A percentile compares a stretch with the other conserved stretches of the same genome.
These are phyloP conservation scores for Viola pubescens DNA, from an alignment of 441 rosid genomes.

Conservation along the genomic window DNA sequence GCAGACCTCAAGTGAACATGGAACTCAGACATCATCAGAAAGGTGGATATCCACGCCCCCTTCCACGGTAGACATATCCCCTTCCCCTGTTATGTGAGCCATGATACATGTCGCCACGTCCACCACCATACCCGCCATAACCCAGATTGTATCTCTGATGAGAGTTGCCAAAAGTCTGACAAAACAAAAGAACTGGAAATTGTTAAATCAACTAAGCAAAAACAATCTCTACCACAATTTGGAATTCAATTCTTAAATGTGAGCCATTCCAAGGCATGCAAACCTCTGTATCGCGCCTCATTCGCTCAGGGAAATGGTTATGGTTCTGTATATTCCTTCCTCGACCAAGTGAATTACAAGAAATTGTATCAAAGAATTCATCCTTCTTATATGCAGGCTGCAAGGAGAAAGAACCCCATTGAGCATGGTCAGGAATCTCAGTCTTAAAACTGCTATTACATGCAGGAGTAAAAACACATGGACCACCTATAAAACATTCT, in stretches of 20 bases:
- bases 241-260: background rate
- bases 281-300: slow-evolving; percentile 36
- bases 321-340: slow-evolving; percentile 33
- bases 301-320: slow-evolving; percentile 24
- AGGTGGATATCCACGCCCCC: slow-evolving; percentile 20
- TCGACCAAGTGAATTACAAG: slow-evolving; percentile 34
- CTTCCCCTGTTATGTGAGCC: slow-evolving; percentile 24
- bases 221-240: background rate
- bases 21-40: slow-evolving; percentile 10
- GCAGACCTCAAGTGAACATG: background rate
- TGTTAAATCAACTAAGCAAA: slow-evolving; percentile 1
- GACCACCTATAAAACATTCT: no score
- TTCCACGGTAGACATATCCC: slow-evolving; percentile 28
- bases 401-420: slow-evolving; percentile 16
- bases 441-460: background rate
- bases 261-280: slow-evolving; percentile 5
- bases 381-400: slow-evolving; percentile 62
- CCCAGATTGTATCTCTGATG: slow-evolving; percentile 18
- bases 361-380: slow-evolving; percentile 58
- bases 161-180: slow-evolving; percentile 33
- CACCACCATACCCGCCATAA: slow-evolving; percentile 22
- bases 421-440: background rate
- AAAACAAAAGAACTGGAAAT: slow-evolving; percentile 5
- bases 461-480: no score
- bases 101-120: slow-evolving; percentile 18